A percentile compares a stretch with the other conserved stretches of the same genome.
phyloP scores from a whole-genome alignment of 2,329 filamentous ascomycete species.

The Emergomyces africanus region DNA sequence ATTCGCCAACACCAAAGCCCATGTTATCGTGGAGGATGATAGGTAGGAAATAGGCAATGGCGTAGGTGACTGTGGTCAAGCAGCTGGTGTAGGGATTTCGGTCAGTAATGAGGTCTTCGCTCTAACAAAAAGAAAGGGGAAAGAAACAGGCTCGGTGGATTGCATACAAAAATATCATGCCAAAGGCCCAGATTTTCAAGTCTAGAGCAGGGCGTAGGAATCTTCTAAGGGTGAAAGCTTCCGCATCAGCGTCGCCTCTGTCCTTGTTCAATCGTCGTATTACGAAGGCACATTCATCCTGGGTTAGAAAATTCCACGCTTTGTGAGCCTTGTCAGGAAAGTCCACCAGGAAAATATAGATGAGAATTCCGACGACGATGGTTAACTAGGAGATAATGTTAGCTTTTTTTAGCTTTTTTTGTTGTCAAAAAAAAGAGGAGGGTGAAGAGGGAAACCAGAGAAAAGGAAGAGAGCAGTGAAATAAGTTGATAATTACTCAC shows the following conservation, averaged over 20 bases:
- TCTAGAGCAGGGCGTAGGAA: slow-evolving; percentile 33
- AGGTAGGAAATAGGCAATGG: slow-evolving; percentile 66
- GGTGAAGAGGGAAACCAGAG: no score
- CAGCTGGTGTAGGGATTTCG: slow-evolving; percentile 38
- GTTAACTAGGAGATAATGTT: slow-evolving; percentile 12
- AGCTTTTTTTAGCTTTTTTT: not conserved
- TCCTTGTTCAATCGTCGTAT: slow-evolving; percentile 41
- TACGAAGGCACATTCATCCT: slow-evolving; percentile 35
- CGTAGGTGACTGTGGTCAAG: slow-evolving; percentile 61
- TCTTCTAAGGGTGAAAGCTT: slow-evolving; percentile 33
- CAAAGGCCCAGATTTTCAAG: slow-evolving; percentile 44
- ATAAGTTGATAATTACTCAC: slow-evolving; percentile 4
- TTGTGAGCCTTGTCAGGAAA: slow-evolving; percentile 23
- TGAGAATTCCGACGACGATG: slow-evolving; percentile 13
- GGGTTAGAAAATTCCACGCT: slow-evolving; percentile 23
- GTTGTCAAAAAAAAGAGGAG: not conserved
- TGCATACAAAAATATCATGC: slow-evolving; percentile 35
- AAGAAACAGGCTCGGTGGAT: not conserved
- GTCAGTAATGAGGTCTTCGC: not conserved
- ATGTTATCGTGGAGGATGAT: slow-evolving; percentile 54
- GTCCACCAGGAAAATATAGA: slow-evolving; percentile 24
- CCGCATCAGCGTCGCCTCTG: slow-evolving; percentile 37
- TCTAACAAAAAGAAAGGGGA: not conserved
- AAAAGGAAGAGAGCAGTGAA: not conserved
- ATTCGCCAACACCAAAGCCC: slow-evolving; percentile 49